phyloP scores from a whole-genome alignment of 164 flowering plant species.

The Hamamelis virginiana region DNA sequence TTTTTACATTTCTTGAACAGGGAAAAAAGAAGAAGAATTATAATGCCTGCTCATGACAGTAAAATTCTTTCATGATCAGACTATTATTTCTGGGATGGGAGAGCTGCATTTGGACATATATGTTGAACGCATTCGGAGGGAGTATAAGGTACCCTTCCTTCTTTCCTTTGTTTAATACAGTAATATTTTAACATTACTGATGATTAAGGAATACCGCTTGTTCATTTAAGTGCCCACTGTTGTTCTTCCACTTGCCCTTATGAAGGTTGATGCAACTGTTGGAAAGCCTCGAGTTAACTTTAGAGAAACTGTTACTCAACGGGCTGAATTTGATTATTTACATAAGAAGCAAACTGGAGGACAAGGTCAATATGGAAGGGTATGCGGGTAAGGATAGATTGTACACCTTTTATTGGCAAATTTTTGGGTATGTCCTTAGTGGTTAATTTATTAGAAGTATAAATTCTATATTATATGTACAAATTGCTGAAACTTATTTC shows the following conservation, averaged over 20 bases:
- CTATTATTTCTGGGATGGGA: slow-evolving; percentile 99
- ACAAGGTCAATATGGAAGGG: slow-evolving; percentile 98
- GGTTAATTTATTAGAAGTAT: neutral
- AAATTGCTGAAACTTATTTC: too few species aligned
- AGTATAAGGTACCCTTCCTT: slow-evolving; percentile 69
- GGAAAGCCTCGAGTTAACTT: slow-evolving; percentile 99
- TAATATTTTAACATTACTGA: neutral
- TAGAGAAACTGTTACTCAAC: slow-evolving; percentile 91
- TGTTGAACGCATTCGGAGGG: slow-evolving; percentile 96
- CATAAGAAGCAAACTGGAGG: slow-evolving; percentile 99
- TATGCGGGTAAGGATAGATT: slow-evolving; percentile 66
- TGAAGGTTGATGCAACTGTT: slow-evolving; percentile 92
- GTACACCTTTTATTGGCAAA: neutral
- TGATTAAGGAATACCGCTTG: too few species aligned
- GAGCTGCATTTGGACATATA: slow-evolving; percentile 97
- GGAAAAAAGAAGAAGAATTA: neutral
- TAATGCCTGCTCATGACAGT: slow-evolving; percentile 5
- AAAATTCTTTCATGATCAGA: slow-evolving; percentile 41
- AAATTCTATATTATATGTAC: neutral
- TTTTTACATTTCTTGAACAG: neutral
- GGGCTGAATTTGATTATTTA: slow-evolving; percentile 95
- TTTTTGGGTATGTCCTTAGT: neutral
- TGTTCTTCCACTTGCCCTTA: slow-evolving; percentile 10
- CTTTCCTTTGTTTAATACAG: neutral
- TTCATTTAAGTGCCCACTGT: slow-evolving; percentile 1